Evolutionary conservation across 164 flowering plant species (phyloP).

Genomic region (Vitis amurensis): DNA sequence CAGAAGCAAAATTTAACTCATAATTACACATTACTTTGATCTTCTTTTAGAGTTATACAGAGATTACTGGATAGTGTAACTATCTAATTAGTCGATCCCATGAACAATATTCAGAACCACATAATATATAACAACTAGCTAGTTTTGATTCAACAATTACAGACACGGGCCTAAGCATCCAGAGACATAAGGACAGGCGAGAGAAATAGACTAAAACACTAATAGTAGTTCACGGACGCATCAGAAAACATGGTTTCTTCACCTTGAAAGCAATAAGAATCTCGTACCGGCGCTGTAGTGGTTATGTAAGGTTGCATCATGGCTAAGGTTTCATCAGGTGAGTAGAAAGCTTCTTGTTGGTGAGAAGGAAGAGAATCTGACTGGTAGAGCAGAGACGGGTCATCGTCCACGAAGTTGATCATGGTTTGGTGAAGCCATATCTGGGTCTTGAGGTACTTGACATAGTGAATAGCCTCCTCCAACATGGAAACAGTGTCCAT

Average conservation of each 20-base stretch:
- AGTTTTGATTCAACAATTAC: background rate
- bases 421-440: constrained; percentile 68
- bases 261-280: constrained; percentile 10
- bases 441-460: constrained; percentile 76
- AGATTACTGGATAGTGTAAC: too few relatives aligned
- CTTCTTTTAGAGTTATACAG: too few relatives aligned
- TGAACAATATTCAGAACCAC: too few relatives aligned
- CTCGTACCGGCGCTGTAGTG: constrained; percentile 3
- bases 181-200: too few relatives aligned
- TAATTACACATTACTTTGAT: too few relatives aligned
- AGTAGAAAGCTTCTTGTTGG: background rate
- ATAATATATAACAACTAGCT: background rate
- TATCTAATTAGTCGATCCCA: too few relatives aligned
- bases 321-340: background rate
- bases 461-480: constrained; percentile 82
- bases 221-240: constrained; percentile 2
- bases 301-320: background rate
- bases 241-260: constrained; percentile 6
- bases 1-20: too few relatives aligned
- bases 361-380: background rate
- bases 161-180: background rate
- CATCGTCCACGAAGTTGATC: constrained; percentile 24
- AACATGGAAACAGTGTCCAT: constrained; percentile 88
- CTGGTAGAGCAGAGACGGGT: background rate
- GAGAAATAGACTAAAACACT: background rate